Percentiles rank a stretch among this genome's conserved stretches.
phyloP scores from a whole-genome alignment of 345 rosid species.

The Trapa incisa region DNA sequence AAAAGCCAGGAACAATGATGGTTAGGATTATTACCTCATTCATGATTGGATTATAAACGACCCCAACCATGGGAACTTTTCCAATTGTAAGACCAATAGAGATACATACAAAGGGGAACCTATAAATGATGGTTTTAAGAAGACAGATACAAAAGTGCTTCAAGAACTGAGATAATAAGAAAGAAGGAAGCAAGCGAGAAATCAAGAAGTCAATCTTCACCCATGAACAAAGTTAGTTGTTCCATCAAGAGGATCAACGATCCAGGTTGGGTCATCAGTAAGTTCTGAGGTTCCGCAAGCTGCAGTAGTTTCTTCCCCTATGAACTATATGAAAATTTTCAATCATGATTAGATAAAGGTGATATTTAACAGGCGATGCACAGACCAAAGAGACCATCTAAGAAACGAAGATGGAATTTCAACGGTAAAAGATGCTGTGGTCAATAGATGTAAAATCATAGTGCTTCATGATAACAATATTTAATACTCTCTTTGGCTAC shows the following conservation, averaged over 20 bases:
- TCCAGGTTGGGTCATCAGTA: constrained; percentile 96
- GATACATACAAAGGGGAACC: constrained; percentile 82
- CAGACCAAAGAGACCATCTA: not conserved
- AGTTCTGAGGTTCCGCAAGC: constrained; percentile 57
- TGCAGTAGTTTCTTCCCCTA: constrained; percentile 96
- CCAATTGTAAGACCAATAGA: constrained; percentile 90
- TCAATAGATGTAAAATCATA: not conserved
- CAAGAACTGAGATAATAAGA: not conserved
- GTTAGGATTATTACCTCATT: constrained; percentile 47
- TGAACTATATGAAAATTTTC: constrained; percentile 37
- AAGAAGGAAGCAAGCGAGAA: constrained; percentile 4
- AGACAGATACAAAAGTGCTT: not conserved
- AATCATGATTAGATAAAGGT: not conserved
- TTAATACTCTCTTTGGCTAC: not conserved
- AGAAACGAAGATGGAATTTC: not conserved
- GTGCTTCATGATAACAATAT: not conserved
- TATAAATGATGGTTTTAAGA: constrained; percentile 12
- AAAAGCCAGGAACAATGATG: not conserved
- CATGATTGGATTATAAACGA: constrained; percentile 86
- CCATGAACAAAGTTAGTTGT: constrained; percentile 96
- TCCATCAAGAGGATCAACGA: constrained; percentile 99
- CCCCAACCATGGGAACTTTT: constrained; percentile 76
- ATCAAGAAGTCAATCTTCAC: constrained; percentile 20
- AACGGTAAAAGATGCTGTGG: not conserved
- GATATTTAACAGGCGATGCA: not conserved